Evolutionary conservation across 2,329 filamentous ascomycete species (phyloP).

Genomic region (Dothistroma pini): DNA sequence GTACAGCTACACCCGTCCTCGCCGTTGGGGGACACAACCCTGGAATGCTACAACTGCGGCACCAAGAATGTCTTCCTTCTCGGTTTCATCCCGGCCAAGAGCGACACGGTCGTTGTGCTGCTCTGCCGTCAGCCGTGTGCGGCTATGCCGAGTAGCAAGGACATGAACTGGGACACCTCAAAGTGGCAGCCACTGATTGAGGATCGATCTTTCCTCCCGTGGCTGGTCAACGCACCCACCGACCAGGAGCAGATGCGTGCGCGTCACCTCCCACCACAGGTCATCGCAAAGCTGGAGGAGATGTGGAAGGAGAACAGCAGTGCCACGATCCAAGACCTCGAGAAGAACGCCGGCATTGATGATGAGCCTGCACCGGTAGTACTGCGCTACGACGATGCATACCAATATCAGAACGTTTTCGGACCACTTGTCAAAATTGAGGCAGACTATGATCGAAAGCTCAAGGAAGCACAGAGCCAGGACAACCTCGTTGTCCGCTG

Average conservation of each 20-base stretch:
- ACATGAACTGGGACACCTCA: conserved; percentile 99
- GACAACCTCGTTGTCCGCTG: conserved; percentile 91
- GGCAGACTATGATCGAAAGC: conserved; percentile 97
- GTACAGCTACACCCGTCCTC: conserved; percentile 94
- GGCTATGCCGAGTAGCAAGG: conserved; percentile 90
- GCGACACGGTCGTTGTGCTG: conserved; percentile 94
- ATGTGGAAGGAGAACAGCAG: conserved; percentile 95
- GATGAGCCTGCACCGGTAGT: conserved; percentile 93
- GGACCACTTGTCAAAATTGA: conserved; percentile 98
- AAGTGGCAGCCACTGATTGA: conserved; percentile 97
- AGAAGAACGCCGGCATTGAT: conserved; percentile 86
- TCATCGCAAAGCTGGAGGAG: conserved; percentile 94
- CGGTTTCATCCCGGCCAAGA: conserved; percentile 97
- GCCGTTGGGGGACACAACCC: conserved; percentile 86
- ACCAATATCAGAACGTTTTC: conserved; percentile 98
- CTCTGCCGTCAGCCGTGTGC: conserved; percentile 96
- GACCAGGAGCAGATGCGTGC: conserved; percentile 96
- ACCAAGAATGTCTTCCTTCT: conserved; percentile 99
- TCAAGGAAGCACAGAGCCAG: conserved; percentile 97
- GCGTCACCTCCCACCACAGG: conserved; percentile 85
- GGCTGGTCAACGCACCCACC: conserved; percentile 84
- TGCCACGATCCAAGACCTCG: conserved; percentile 84
- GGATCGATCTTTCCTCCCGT: conserved; percentile 88
- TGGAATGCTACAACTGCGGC: conserved; percentile 99
- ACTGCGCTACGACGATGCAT: conserved; percentile 92